These are phyloP conservation scores for Aspergillus chevalieri DNA, from an alignment of 2,329 filamentous ascomycete species.

Conservation along the genomic window DNA sequence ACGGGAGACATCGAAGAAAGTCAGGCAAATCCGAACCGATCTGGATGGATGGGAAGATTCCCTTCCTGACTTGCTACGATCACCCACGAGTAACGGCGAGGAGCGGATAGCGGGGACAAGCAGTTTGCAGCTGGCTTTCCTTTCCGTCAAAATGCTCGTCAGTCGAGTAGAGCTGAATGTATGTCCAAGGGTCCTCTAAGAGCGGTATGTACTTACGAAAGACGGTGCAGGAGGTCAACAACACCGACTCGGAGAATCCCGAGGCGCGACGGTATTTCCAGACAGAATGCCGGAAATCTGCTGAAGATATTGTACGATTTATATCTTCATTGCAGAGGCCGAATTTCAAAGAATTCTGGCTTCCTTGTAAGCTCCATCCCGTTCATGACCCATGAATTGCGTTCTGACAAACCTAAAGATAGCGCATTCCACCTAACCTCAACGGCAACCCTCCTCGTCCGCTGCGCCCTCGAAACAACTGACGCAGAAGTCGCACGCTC, in stretches of 20 bases:
- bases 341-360: constrained; percentile 50
- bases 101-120: constrained; percentile 36
- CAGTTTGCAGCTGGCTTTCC: constrained; percentile 40
- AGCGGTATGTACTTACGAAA: constrained; percentile 5
- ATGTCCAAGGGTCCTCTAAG: constrained; percentile 1
- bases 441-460: constrained; percentile 48
- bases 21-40: constrained; percentile 41
- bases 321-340: constrained; percentile 41
- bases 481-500: constrained; percentile 41
- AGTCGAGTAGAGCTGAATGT: constrained; percentile 43
- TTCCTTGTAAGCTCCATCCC: constrained; percentile 34
- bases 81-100: constrained; percentile 26
- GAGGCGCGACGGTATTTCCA: constrained; percentile 47
- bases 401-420: constrained; percentile 23
- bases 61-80: constrained; percentile 38
- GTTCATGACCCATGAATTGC: not conserved
- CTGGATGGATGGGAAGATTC: constrained; percentile 42
- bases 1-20: constrained; percentile 40
- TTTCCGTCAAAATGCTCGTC: constrained; percentile 44
- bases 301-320: constrained; percentile 45
- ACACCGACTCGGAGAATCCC: constrained; percentile 37
- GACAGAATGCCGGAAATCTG: constrained; percentile 39
- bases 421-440: constrained; percentile 50
- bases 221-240: constrained; percentile 36
- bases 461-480: constrained; percentile 47